These are phyloP conservation scores for Sutorius eximius DNA, from an alignment of 1,284 basidiomycete genomes.

Conservation along the genomic window DNA sequence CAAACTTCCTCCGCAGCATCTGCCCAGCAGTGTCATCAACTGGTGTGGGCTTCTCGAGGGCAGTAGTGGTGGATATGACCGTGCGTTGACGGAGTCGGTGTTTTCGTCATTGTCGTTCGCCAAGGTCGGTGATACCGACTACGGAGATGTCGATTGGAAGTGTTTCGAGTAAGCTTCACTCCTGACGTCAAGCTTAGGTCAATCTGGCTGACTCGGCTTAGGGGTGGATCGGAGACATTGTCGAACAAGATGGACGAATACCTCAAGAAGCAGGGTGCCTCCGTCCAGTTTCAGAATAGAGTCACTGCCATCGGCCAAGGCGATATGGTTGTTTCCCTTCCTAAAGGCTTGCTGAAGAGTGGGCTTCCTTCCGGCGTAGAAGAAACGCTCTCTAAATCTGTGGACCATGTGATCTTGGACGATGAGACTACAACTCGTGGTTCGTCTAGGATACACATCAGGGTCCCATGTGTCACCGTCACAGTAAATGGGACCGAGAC, in stretches of 20 bases:
- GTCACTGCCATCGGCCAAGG: slow-evolving; percentile 14
- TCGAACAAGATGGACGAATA: slow-evolving; percentile 18
- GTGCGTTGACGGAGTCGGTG: slow-evolving; percentile 19
- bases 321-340: not conserved
- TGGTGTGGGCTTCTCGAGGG: slow-evolving; percentile 24
- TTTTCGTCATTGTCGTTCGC: slow-evolving; percentile 17
- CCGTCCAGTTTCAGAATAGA: slow-evolving; percentile 5
- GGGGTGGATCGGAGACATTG: slow-evolving; percentile 24
- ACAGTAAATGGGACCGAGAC: not conserved
- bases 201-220: not conserved
- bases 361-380: not conserved
- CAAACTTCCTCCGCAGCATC: slow-evolving; percentile 10
- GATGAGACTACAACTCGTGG: not conserved
- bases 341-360: not conserved
- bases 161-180: slow-evolving; percentile 20
- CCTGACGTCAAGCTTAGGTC: not conserved
- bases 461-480: slow-evolving; percentile 5
- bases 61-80: slow-evolving; percentile 16
- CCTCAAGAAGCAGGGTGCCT: not conserved
- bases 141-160: slow-evolving; percentile 20
- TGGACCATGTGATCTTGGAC: not conserved
- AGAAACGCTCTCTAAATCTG: not conserved
- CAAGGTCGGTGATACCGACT: not conserved
- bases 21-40: slow-evolving; percentile 19
- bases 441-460: not conserved